Base-by-base conservation (phyloP, 495 filamentous ascomycete species). In the Daldinia bambusicola region DNA sequence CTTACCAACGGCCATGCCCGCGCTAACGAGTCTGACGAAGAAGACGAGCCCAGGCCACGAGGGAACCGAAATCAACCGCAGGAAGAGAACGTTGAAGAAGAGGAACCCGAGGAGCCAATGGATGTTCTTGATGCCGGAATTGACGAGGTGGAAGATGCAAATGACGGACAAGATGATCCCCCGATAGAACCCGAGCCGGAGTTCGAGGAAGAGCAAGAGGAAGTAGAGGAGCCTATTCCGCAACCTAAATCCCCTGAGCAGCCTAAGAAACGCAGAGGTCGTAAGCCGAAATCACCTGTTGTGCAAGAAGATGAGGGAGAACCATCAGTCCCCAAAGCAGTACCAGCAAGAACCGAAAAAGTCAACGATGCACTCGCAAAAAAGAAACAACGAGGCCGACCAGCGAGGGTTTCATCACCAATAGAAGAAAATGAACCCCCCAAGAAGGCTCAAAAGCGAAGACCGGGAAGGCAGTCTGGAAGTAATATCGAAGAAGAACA, bases 41-140 rank as follows among this genome's bases (percentile, higher is more conserved):
- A 70, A 20, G 75, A 76, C 22, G 70, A 74, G 13, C 58, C 38
- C 20, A 63, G 67, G 51, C 32, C 63, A 36, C 64, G 51, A 61
- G 41, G 55, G 26, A 70, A 60, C 18, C 65, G n/a, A 50, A 64
- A 36, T 26, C 63, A 20, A 59, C 67, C 30, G 30, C 55, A 63
- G 20, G 72, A 77, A 14, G 73, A 80, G n/a, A 74, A 75, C 0
- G 74, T 76, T 0, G 74, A 76, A 13, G 26, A 56, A 8, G 67
- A 71, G 14, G 70, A 65, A 1, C 52, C 66, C 64, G 77, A 80
- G 10, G 78, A 81, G 65, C 77, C 80, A 36, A 76, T 82, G 67
- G 77, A 72, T 36, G 78, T 84, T 61, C 56, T 78, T 26, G 71
- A 78, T 63, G 74, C 72, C 16, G 75, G 58, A 1, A 67, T 66